phyloP scores from a whole-genome alignment of 1,284 basidiomycete species.

The Irpex rosettiformis region DNA sequence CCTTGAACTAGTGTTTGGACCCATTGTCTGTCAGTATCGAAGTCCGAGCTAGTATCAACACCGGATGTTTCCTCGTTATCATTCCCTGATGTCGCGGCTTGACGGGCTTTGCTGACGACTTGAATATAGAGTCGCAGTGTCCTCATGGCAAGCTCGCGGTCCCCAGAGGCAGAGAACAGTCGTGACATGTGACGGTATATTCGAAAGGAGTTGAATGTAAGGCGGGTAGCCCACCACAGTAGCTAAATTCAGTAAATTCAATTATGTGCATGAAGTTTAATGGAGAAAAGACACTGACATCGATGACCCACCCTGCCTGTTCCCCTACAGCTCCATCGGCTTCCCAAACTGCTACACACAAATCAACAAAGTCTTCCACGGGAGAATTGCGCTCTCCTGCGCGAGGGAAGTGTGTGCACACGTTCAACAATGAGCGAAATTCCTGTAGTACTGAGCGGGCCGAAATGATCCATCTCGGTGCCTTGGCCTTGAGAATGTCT shows the following conservation, averaged over 20 bases:
- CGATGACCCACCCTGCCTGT: conserved; percentile 68
- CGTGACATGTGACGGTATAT: conserved; percentile 82
- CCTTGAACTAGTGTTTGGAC: conserved; percentile 73
- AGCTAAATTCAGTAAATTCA: conserved; percentile 40
- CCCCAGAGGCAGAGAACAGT: conserved; percentile 63
- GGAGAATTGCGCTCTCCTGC: conserved; percentile 80
- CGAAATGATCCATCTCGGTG: conserved; percentile 59
- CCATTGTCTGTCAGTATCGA: conserved; percentile 64
- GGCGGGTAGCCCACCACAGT: conserved; percentile 87
- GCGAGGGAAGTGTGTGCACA: conserved; percentile 75
- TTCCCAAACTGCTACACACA: conserved; percentile 82
- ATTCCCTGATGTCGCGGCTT: conserved; percentile 41
- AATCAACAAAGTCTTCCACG: conserved; percentile 83
- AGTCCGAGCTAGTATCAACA: conserved; percentile 24
- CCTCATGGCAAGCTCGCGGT: conserved; percentile 66
- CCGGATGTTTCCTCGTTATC: neutral
- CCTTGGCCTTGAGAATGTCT: conserved; percentile 26
- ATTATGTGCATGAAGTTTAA: conserved; percentile 6
- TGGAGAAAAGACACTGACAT: conserved; percentile 44
- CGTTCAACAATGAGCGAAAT: conserved; percentile 62
- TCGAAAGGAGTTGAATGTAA: conserved; percentile 88
- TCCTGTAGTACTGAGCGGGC: conserved; percentile 65
- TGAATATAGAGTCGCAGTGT: conserved; percentile 82
- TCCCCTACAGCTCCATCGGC: conserved; percentile 56
- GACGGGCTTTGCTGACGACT: conserved; percentile 74